Percentiles rank a stretch among this genome's conserved stretches.
phyloP scores from a whole-genome alignment of 2,329 filamentous ascomycete species.

The Stagonosporopsis vannaccii region DNA sequence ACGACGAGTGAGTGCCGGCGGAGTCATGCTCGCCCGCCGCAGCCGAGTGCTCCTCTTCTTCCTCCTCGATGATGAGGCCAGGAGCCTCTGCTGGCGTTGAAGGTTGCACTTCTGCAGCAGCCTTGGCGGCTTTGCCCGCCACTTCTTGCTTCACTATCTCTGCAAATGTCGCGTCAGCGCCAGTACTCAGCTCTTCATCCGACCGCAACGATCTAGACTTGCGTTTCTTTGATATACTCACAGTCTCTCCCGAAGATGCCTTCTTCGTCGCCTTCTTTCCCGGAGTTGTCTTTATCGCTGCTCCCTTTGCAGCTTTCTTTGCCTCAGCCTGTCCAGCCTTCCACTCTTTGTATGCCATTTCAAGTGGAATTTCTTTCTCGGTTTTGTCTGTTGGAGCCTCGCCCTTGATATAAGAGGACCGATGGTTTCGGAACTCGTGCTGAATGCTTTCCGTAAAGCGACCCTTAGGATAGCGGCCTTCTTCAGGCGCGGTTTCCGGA shows the following conservation, averaged over 20 bases:
- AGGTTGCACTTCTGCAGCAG: background rate
- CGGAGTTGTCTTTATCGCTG: background rate
- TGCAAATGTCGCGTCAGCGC: background rate
- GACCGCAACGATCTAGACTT: background rate
- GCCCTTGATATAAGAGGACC: constrained; percentile 31
- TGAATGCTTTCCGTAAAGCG: constrained; percentile 40
- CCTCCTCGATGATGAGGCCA: background rate
- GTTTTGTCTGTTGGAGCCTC: constrained; percentile 9
- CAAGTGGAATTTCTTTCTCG: background rate
- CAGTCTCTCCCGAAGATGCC: no score
- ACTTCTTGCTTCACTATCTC: background rate
- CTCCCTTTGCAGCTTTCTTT: background rate
- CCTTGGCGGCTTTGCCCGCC: background rate
- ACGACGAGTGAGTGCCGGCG: background rate
- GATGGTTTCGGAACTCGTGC: constrained; percentile 34
- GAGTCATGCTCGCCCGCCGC: background rate
- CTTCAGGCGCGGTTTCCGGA: constrained; percentile 16
- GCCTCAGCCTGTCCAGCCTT: background rate
- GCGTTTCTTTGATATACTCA: background rate
- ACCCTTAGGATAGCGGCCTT: constrained; percentile 13
- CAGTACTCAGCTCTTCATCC: background rate
- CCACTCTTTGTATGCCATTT: background rate
- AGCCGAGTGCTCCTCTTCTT: background rate
- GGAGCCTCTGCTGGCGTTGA: background rate
- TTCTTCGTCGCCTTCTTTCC: background rate